A percentile compares a stretch with the other conserved stretches of the same genome.
Evolutionary conservation across 1,284 basidiomycete genomes (phyloP).

Genomic region (Leucocoprinus gongylophorus): DNA sequence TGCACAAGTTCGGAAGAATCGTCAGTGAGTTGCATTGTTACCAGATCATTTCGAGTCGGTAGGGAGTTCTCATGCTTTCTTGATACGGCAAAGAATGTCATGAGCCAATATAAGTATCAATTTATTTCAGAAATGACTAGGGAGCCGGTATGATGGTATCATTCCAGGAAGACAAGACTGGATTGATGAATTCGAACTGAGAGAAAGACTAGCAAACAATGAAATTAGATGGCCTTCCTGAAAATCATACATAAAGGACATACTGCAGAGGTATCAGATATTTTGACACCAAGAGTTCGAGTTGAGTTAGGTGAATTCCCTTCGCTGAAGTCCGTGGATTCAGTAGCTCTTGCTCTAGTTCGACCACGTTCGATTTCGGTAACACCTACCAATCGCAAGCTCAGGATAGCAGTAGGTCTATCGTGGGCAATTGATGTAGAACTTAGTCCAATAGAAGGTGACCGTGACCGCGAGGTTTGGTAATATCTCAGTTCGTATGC

Average conservation of each 20-base stretch:
- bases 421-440: slow-evolving; percentile 13
- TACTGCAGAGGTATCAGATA: not conserved
- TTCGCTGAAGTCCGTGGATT: slow-evolving; percentile 5
- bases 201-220: not conserved
- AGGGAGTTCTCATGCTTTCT: too few relatives aligned
- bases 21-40: too few relatives aligned
- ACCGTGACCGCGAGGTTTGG: slow-evolving; percentile 12
- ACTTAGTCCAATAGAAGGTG: slow-evolving; percentile 6
- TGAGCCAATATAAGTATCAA: not conserved
- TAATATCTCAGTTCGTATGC: slow-evolving; percentile 9
- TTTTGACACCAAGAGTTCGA: not conserved
- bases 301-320: not conserved
- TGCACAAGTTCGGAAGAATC: too few relatives aligned
- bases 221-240: not conserved
- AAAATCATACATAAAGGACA: not conserved
- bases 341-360: slow-evolving; percentile 13
- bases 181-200: slow-evolving; percentile 1
- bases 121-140: not conserved
- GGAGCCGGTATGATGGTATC: not conserved
- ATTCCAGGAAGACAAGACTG: slow-evolving; percentile 5
- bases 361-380: slow-evolving; percentile 15
- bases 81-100: not conserved
- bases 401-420: slow-evolving; percentile 23
- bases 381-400: slow-evolving; percentile 27
- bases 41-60: too few relatives aligned